These are phyloP conservation scores for Microbotryum saponariae DNA, from an alignment of 1,284 basidiomycete genomes.

Conservation along the genomic window DNA sequence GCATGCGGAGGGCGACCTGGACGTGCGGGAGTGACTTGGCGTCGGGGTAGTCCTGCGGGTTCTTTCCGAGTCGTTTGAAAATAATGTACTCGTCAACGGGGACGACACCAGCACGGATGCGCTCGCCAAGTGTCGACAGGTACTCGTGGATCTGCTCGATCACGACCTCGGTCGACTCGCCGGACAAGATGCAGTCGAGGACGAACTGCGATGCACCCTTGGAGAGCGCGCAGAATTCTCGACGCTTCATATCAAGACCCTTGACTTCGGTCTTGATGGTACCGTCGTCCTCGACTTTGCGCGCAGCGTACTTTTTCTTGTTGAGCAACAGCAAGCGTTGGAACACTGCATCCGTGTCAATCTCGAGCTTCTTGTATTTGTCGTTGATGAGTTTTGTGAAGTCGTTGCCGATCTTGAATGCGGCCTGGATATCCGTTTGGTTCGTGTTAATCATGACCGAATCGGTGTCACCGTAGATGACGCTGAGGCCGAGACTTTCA, in stretches of 20 bases:
- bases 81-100: slow-evolving; percentile 90
- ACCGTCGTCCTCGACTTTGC: slow-evolving; percentile 75
- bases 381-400: slow-evolving; percentile 97
- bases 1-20: slow-evolving; percentile 88
- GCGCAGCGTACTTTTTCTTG: slow-evolving; percentile 98
- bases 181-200: slow-evolving; percentile 82
- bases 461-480: slow-evolving; percentile 98
- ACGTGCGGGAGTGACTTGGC: slow-evolving; percentile 93
- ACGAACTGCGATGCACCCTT: slow-evolving; percentile 91
- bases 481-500: slow-evolving; percentile 80
- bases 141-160: slow-evolving; percentile 92
- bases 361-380: slow-evolving; percentile 88
- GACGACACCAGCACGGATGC: slow-evolving; percentile 67
- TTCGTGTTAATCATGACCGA: slow-evolving; percentile 98
- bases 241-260: slow-evolving; percentile 96
- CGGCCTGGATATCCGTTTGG: slow-evolving; percentile 75
- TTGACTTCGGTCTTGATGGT: slow-evolving; percentile 71
- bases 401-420: slow-evolving; percentile 79
- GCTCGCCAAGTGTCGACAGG: slow-evolving; percentile 62
- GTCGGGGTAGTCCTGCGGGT: slow-evolving; percentile 93
- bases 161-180: slow-evolving; percentile 80
- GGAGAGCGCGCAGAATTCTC: slow-evolving; percentile 87
- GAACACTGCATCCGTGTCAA: slow-evolving; percentile 92
- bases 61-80: slow-evolving; percentile 89
- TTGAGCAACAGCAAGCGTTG: slow-evolving; percentile 86